Percentiles rank a stretch among this genome's conserved stretches.
Evolutionary conservation across 768 basidiomycete genomes (phyloP).

Genomic region (Trametes gibbosa): DNA sequence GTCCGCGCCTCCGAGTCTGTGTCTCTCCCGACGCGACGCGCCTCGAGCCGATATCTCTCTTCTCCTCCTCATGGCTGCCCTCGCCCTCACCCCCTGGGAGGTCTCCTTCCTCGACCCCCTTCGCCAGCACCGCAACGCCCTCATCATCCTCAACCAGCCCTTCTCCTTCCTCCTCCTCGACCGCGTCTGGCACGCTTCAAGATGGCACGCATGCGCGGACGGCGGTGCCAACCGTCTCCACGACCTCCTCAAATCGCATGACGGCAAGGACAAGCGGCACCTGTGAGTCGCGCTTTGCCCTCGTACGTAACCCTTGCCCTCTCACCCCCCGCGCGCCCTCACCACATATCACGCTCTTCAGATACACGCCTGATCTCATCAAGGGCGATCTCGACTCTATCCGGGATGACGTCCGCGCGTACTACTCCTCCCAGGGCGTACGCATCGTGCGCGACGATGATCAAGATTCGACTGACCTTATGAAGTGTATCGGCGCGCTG

Average conservation of each 20-base stretch:
- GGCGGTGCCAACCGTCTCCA: conserved; percentile 64
- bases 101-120: conserved; percentile 22
- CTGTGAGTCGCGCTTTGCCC: conserved; percentile 20
- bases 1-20: conserved; percentile 17
- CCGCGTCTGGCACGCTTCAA: conserved; percentile 43
- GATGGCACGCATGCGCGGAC: conserved; percentile 49
- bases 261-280: conserved; percentile 12
- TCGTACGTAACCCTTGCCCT: conserved; percentile 11
- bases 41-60: neutral
- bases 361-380: conserved; percentile 80
- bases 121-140: conserved; percentile 35
- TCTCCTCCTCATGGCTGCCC: neutral
- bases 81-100: conserved; percentile 16
- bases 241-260: conserved; percentile 38
- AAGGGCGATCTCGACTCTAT: conserved; percentile 95
- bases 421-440: conserved; percentile 65
- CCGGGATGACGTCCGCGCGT: conserved; percentile 65
- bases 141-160: conserved; percentile 91
- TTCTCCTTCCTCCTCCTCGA: conserved; percentile 63
- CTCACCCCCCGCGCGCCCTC: conserved; percentile 4
- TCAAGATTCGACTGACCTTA: conserved; percentile 89
- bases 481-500: conserved; percentile 81
- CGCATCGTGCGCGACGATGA: conserved; percentile 62
- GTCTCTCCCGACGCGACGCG: conserved; percentile 7
- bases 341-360: conserved; percentile 27